Conservation (phyloP, 164 flowering plant genomes). For the Litsea cubeba region DNA sequence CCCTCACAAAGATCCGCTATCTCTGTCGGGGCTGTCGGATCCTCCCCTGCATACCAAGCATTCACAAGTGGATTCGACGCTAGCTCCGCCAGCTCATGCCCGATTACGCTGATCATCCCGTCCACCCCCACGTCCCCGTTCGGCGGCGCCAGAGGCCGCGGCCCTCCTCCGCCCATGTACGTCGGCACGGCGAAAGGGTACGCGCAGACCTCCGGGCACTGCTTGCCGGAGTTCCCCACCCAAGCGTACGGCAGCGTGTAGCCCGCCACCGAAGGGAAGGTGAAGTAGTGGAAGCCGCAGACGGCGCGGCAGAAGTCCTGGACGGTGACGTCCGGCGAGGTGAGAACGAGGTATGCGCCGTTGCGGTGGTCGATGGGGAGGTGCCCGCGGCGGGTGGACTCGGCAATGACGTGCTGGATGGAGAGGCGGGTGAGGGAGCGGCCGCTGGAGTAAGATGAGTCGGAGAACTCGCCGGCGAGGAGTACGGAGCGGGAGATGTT, state of each 20-base stretch:
- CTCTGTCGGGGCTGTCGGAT: constrained; percentile 93
- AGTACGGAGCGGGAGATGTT: constrained; percentile 55
- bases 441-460: constrained; percentile 65
- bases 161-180: constrained; percentile 69
- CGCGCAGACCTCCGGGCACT: constrained; percentile 69
- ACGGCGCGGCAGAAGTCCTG: constrained; percentile 91
- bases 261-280: constrained; percentile 86
- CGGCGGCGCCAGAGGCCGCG: constrained; percentile 53
- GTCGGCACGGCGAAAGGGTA: constrained; percentile 57
- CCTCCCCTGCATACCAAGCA: constrained; percentile 98
- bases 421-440: constrained; percentile 60
- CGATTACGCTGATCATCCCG: constrained; percentile 95
- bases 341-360: constrained; percentile 82
- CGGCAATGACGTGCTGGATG: constrained; percentile 65
- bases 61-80: constrained; percentile 81
- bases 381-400: constrained; percentile 32
- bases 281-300: constrained; percentile 96
- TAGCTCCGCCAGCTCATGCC: constrained; percentile 87
- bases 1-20: constrained; percentile 94
- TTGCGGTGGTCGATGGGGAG: constrained; percentile 67
- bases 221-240: constrained; percentile 82
- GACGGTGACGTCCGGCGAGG: constrained; percentile 63
- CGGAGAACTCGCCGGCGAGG: constrained; percentile 67
- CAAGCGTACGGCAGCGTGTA: constrained; percentile 94
- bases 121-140: constrained; percentile 76